Percentiles rank a stretch among this genome's conserved stretches.
Conservation (phyloP, 2,329 filamentous ascomycete species). For the Fusarium sarcochroum region DNA sequence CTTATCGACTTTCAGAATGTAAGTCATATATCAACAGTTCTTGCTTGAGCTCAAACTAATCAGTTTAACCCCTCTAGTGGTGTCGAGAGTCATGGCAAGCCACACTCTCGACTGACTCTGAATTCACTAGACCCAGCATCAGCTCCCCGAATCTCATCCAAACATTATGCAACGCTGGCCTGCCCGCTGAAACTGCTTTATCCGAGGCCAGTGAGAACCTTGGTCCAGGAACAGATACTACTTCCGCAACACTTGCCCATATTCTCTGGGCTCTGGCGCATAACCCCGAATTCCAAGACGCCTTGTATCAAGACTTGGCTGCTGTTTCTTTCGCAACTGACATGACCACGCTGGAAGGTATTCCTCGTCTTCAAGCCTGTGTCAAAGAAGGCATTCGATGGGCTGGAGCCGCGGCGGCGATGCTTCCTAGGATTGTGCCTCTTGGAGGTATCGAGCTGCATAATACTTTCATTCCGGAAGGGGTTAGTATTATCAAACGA, state of each 20-base stretch:
- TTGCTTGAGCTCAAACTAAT: background rate
- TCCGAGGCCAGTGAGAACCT: slow-evolving; percentile 51
- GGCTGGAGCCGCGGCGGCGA: slow-evolving; percentile 47
- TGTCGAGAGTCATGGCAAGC: background rate
- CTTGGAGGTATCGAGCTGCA: slow-evolving; percentile 42
- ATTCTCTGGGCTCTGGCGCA: slow-evolving; percentile 49
- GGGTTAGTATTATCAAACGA: slow-evolving; percentile 12
- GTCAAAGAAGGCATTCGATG: slow-evolving; percentile 50
- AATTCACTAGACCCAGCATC: background rate
- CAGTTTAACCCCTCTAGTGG: background rate
- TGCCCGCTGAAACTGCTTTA: slow-evolving; percentile 45
- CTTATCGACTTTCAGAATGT: background rate
- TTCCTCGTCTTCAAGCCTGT: slow-evolving; percentile 43
- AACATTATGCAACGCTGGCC: slow-evolving; percentile 36
- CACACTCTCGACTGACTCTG: background rate
- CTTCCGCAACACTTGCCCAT: slow-evolving; percentile 50
- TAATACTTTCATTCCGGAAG: slow-evolving; percentile 43
- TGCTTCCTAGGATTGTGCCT: slow-evolving; percentile 48
- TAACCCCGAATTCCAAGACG: slow-evolving; percentile 45
- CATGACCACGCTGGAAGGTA: slow-evolving; percentile 41
- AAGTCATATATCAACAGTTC: no score
- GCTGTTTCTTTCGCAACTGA: background rate
- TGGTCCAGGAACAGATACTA: slow-evolving; percentile 52
- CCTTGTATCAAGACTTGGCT: slow-evolving; percentile 42
- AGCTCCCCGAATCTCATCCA: slow-evolving; percentile 39